Evolutionary conservation across 345 rosid species (phyloP), one percentile per base, ranked within the genome.

Genomic region (Dimocarpus longan): DNA sequence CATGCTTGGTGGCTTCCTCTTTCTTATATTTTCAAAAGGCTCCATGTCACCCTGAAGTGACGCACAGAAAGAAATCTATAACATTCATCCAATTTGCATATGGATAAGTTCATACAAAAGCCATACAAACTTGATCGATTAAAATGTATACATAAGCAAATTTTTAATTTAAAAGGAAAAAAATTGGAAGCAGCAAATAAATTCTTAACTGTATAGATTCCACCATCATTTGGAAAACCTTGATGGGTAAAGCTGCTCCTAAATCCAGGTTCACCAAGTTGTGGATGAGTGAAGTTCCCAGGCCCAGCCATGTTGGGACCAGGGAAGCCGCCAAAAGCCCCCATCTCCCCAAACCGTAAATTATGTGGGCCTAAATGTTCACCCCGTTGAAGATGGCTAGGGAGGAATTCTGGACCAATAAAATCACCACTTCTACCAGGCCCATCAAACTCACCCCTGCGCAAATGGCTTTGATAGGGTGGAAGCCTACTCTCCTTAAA

Each of bases 211-310:
- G 85, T 66, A 86, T 71, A 84, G 62, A 66, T 68, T 70, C 89
- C 90, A 75, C 85, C 88, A 85, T 86, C 87, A 74, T 62, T 77
- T 66, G 85, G 83, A 81, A 80, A 82, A 71, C 84, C 84, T 71
- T 82, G 87, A 62, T 66, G 78, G 11, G 91, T 77, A 82, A 81
- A 86, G 86, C 74, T 86, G 82, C 93, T 89, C 64, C 93, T 86
- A 71, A 85, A 90, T 74, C 95, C 93, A 40, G 91, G 88, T 73
- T 90, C 94, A 71, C 91, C 92, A 84, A 80, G 85, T 39, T 80
- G 86, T 16, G 80, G 82, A 67, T 69, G 84, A 59, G 52, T 82
- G 78, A 84, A 83, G 85, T 80, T 78, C 59, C 86, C 86, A 11
- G 87, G 80, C 62, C 86, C 86, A 67, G 76, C 80, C 12, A 82